Conservation (phyloP, 2,329 filamentous ascomycete genomes). For the Blastomyces percursus region DNA sequence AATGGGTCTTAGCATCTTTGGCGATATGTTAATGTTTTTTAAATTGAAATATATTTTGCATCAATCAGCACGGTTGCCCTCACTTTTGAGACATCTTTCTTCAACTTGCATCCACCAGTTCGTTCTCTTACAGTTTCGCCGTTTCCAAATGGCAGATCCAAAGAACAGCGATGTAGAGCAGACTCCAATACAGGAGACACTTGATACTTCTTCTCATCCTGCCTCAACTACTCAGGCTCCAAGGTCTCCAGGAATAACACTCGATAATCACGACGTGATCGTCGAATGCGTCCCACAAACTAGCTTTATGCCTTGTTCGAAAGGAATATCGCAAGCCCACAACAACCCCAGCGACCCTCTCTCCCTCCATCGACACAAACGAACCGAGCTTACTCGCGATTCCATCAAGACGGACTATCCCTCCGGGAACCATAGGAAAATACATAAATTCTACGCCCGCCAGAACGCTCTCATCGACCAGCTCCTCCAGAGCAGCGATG, state of each 20-base stretch:
- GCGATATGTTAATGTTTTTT: neutral
- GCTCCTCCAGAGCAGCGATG: constrained; percentile 46
- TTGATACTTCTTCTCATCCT: neutral
- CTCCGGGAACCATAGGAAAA: constrained; percentile 23
- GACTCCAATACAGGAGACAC: neutral
- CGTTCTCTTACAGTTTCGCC: neutral
- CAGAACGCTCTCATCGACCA: constrained; percentile 34
- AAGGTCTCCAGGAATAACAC: neutral
- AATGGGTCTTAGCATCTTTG: neutral
- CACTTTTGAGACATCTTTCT: neutral
- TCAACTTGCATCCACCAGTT: neutral
- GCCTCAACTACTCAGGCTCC: neutral
- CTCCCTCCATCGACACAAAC: constrained; percentile 11
- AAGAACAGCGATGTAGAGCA: neutral
- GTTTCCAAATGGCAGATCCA: neutral
- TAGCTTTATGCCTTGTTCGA: neutral
- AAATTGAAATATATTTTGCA: neutral
- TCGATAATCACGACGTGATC: neutral
- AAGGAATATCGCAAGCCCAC: neutral
- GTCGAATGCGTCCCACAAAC: neutral
- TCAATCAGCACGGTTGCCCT: neutral
- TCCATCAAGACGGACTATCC: constrained; percentile 11
- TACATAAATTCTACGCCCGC: constrained; percentile 34
- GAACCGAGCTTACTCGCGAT: constrained; percentile 7
- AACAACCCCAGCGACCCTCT: constrained; percentile 13